These are phyloP conservation scores for Solanum chmielewskii DNA, from an alignment of 257 asterid species.

Conservation along the genomic window DNA sequence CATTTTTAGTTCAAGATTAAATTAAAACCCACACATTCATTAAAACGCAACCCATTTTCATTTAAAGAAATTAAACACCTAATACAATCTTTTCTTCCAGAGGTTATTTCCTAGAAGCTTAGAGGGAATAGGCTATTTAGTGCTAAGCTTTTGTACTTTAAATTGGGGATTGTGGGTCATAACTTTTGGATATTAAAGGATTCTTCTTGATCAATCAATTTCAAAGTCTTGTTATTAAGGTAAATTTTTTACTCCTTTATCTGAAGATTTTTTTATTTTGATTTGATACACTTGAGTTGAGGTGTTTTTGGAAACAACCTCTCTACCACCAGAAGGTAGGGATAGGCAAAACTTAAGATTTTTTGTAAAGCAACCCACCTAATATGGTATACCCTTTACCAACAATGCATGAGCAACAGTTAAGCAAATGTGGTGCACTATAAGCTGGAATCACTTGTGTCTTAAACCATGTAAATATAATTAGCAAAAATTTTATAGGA, in stretches of 20 bases:
- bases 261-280: not conserved
- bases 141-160: not conserved
- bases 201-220: not conserved
- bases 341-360: not conserved
- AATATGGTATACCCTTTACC: not conserved
- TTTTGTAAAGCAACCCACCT: not conserved
- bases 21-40: not conserved
- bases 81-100: not conserved
- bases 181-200: not conserved
- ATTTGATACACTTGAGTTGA: not conserved
- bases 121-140: not conserved
- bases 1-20: not conserved
- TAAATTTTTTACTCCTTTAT: not conserved
- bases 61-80: not conserved
- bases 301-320: not conserved
- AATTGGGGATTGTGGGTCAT: not conserved
- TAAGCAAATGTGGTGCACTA: not conserved
- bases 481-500: not conserved
- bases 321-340: not conserved
- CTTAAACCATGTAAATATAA: not conserved
- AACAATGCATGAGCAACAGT: not conserved
- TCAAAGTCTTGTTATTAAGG: not conserved
- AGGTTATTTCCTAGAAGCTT: not conserved
- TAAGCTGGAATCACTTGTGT: not conserved
- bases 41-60: not conserved